Conservation (phyloP, 306 rosid species). For the Amphicarpaea edgeworthii region DNA sequence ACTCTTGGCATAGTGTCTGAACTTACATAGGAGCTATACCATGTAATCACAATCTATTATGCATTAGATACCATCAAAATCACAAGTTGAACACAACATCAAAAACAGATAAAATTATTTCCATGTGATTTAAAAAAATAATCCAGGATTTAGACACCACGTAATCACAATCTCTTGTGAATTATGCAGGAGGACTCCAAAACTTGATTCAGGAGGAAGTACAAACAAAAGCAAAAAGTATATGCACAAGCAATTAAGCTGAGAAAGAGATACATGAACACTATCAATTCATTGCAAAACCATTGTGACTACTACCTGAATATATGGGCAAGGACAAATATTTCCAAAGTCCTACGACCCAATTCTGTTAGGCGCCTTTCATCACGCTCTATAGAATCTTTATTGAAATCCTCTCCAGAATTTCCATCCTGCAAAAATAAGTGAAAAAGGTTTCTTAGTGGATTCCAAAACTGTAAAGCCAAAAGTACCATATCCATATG, state of each 20-base stretch:
- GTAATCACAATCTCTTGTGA: too few relatives aligned
- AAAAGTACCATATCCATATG: constrained; percentile 22
- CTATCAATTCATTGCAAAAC: constrained; percentile 18
- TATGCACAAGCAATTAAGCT: constrained; percentile 29
- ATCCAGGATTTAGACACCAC: too few relatives aligned
- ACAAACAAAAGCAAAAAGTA: constrained; percentile 10
- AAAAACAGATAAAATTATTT: too few relatives aligned
- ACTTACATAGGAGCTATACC: too few relatives aligned
- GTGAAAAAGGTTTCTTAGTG: constrained; percentile 24
- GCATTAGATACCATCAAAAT: too few relatives aligned
- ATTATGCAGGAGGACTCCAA: not conserved
- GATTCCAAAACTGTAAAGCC: constrained; percentile 32
- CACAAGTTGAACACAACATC: too few relatives aligned
- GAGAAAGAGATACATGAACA: constrained; percentile 28
- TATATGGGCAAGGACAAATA: constrained; percentile 95
- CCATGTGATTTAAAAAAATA: too few relatives aligned
- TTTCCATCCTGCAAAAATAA: constrained; percentile 75
- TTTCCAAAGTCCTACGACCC: constrained; percentile 98
- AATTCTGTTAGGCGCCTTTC: constrained; percentile 96
- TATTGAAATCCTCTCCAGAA: constrained; percentile 94
- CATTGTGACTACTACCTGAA: constrained; percentile 64
- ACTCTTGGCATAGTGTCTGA: too few relatives aligned
- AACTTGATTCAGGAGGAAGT: not conserved
- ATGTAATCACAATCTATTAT: too few relatives aligned
- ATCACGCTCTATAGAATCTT: constrained; percentile 94